Percentiles rank a stretch among this genome's conserved stretches.
Conservation (phyloP, 176 grass and related monocot genomes). For the sorghum (Sorghum bicolor) region Sorghum_bicolor_NCBIv3 NC_012876.2:64620001-64620500, state of each 20-base stretch:
- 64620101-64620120: not conserved
- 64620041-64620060: not conserved
- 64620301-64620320: constrained; percentile 28
- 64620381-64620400: constrained; percentile 23
- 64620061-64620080: constrained; percentile 12
- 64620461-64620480: not conserved
- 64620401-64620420: constrained; percentile 42
- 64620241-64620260: constrained; percentile 20
- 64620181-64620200: not conserved
- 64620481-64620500: constrained; percentile 13
- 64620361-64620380: constrained; percentile 36
- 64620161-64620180: constrained; percentile 8
- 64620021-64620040: not conserved
- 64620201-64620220: not conserved
- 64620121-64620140: constrained; percentile 12
- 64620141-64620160: constrained; percentile 18
- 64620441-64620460: not conserved
- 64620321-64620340: constrained; percentile 3
- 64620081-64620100: constrained; percentile 12
- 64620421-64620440: constrained; percentile 23
- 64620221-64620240: not conserved
- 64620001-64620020: constrained; percentile 1
- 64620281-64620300: not conserved
- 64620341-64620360: constrained; percentile 38
- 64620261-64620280: constrained; percentile 21